phyloP scores from a whole-genome alignment of 192 early-diverging fungal genomes.

The Backusella westeae region DNA sequence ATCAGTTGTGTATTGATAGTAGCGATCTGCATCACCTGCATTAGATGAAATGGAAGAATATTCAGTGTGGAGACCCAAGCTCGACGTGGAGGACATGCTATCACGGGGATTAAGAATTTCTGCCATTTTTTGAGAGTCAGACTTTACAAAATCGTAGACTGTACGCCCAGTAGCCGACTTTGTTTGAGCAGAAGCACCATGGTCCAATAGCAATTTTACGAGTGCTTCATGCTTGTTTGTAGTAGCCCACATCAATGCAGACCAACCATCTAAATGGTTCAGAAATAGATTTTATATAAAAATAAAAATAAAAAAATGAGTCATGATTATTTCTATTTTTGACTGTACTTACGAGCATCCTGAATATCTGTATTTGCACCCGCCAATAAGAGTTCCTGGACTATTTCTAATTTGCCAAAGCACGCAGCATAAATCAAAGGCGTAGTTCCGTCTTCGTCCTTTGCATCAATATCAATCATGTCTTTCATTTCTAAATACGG shows the following conservation, averaged over 20 bases:
- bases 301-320: background rate
- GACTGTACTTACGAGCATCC: conserved; percentile 48
- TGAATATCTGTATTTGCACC: conserved; percentile 73
- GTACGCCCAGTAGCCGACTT: conserved; percentile 75
- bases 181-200: conserved; percentile 68
- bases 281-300: background rate
- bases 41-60: conserved; percentile 29
- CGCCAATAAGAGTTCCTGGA: conserved; percentile 64
- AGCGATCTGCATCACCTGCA: conserved; percentile 29
- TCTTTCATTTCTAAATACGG: conserved; percentile 51
- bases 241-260: conserved; percentile 91
- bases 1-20: conserved; percentile 32
- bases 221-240: conserved; percentile 77
- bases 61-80: conserved; percentile 12
- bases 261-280: conserved; percentile 68
- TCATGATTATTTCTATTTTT: conserved; percentile 6
- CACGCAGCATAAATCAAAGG: conserved; percentile 87
- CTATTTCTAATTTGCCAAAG: conserved; percentile 80
- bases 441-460: conserved; percentile 86
- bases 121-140: conserved; percentile 52
- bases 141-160: conserved; percentile 71
- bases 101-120: conserved; percentile 37
- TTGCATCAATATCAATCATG: conserved; percentile 76
- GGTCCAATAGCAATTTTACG: conserved; percentile 73
- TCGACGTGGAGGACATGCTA: conserved; percentile 32